Percentiles rank a stretch among this genome's conserved stretches.
Evolutionary conservation across 345 rosid genomes (phyloP).

Genomic region (Salix brachista): DNA sequence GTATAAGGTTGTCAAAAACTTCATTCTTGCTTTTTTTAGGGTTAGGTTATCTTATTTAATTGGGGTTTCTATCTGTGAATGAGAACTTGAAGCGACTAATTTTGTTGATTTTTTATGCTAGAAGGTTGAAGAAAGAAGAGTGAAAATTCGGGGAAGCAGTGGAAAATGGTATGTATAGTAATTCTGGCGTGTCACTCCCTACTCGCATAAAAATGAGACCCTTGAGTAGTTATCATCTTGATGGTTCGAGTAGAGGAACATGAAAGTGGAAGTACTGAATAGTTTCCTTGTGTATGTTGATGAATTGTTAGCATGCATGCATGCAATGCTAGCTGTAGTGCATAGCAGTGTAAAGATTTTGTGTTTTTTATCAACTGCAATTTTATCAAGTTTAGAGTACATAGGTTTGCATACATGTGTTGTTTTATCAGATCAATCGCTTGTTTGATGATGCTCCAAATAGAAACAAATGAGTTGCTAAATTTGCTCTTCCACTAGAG

Average conservation of each 20-base stretch:
- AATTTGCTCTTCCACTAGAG: neutral
- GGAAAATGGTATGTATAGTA: neutral
- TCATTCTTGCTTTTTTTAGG: neutral
- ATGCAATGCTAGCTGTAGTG: neutral
- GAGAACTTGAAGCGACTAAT: neutral
- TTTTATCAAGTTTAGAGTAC: neutral
- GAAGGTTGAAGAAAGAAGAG: neutral
- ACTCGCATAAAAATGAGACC: neutral
- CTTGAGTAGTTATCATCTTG: neutral
- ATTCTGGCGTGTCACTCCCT: neutral
- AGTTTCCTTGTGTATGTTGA: too few species aligned
- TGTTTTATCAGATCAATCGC: neutral
- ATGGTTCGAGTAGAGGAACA: too few species aligned
- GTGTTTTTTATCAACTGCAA: neutral
- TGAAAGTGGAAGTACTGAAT: neutral
- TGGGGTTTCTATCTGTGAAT: neutral
- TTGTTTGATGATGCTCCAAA: neutral
- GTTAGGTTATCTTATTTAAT: neutral
- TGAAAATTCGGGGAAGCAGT: neutral
- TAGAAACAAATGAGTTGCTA: neutral
- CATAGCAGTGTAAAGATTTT: neutral
- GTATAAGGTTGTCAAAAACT: conserved; percentile 18
- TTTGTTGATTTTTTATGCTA: neutral
- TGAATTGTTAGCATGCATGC: neutral
- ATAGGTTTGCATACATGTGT: neutral